These are phyloP conservation scores for Ilyonectria destructans DNA, from an alignment of 2,329 filamentous ascomycete species.

Conservation along the genomic window DNA sequence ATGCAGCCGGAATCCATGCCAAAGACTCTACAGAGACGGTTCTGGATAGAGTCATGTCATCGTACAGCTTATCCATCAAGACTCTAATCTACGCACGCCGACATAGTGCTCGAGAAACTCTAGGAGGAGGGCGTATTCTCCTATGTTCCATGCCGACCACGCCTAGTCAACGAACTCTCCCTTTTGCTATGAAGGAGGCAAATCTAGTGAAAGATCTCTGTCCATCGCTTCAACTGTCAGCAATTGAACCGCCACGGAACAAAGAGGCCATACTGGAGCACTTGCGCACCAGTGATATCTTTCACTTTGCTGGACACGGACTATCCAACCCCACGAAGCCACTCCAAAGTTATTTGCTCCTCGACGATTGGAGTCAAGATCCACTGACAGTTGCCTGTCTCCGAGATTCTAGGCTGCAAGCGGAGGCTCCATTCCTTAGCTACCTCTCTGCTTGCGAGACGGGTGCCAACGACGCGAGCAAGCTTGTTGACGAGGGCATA, in stretches of 20 bases:
- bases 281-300: background rate
- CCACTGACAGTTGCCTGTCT: too few relatives aligned
- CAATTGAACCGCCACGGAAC: too few relatives aligned
- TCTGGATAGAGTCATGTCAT: constrained; percentile 1
- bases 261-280: too few relatives aligned
- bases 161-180: background rate
- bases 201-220: too few relatives aligned
- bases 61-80: constrained; percentile 2
- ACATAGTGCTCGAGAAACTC: background rate
- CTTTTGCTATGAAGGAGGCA: too few relatives aligned
- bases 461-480: background rate
- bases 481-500: background rate
- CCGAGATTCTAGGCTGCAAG: too few relatives aligned
- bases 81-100: background rate
- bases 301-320: constrained; percentile 6
- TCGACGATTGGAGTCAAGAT: background rate
- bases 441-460: background rate
- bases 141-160: background rate
- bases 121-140: too few relatives aligned
- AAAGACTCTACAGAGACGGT: background rate
- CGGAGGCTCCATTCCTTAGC: too few relatives aligned
- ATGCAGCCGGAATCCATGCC: too few relatives aligned
- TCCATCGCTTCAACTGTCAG: too few relatives aligned
- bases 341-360: background rate
- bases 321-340: background rate